phyloP scores from a whole-genome alignment of 441 rosid species.

The Viola pubescens region DNA sequence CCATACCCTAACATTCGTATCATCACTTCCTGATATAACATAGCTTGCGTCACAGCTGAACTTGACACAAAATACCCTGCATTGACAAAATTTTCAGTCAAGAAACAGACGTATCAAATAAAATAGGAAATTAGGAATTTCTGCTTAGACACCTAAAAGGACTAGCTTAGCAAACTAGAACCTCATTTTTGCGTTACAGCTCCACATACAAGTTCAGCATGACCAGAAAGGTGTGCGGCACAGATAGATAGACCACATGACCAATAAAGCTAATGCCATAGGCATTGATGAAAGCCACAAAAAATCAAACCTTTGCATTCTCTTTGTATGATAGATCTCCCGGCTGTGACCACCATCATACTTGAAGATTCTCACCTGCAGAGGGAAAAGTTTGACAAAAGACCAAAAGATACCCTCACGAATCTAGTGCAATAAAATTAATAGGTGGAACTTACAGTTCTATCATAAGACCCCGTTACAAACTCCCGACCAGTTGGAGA shows the following conservation, averaged over 20 bases:
- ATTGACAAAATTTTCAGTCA: slow-evolving; percentile 10
- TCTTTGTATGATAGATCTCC: slow-evolving; percentile 90
- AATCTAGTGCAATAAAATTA: slow-evolving; percentile 6
- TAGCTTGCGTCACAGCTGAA: slow-evolving; percentile 86
- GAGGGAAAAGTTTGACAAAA: slow-evolving; percentile 7
- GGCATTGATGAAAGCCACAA: neutral
- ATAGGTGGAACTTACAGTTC: slow-evolving; percentile 50
- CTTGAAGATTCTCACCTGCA: slow-evolving; percentile 74
- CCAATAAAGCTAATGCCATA: slow-evolving; percentile 3
- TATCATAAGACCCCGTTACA: slow-evolving; percentile 93
- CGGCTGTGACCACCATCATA: slow-evolving; percentile 88
- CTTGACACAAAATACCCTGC: slow-evolving; percentile 87
- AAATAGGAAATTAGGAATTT: neutral
- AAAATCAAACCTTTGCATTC: slow-evolving; percentile 81
- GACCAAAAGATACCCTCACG: neutral
- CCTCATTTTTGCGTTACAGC: neutral
- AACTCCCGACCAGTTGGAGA: slow-evolving; percentile 98
- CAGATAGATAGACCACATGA: neutral
- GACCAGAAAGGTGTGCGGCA: neutral
- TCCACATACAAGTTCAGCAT: neutral
- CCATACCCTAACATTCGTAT: slow-evolving; percentile 87
- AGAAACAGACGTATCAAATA: neutral
- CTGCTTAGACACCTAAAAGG: neutral
- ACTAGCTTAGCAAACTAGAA: neutral
- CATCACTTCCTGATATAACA: slow-evolving; percentile 90